A percentile compares a stretch with the other conserved stretches of the same genome.
phyloP scores from a whole-genome alignment of 768 basidiomycete species.

The Vararia minispora region DNA sequence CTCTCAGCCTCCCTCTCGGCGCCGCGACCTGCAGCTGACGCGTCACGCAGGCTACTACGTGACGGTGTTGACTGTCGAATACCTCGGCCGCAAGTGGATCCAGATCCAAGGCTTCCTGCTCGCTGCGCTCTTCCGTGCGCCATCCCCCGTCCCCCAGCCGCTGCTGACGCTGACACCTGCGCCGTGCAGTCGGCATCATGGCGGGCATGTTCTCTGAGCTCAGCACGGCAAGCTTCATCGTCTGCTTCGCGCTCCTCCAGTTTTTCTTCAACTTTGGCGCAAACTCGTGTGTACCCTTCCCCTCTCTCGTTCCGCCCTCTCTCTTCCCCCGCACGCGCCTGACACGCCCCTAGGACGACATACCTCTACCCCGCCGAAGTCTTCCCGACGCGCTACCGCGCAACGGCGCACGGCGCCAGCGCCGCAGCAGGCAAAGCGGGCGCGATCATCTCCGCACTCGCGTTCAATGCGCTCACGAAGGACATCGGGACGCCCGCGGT shows the following conservation, averaged over 20 bases:
- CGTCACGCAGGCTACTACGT: constrained; percentile 50
- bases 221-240: constrained; percentile 50
- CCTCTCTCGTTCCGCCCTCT: not conserved
- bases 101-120: constrained; percentile 68
- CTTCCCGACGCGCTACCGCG: constrained; percentile 68
- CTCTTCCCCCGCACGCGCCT: not conserved
- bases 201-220: constrained; percentile 53
- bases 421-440: constrained; percentile 68
- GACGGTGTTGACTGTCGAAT: constrained; percentile 58
- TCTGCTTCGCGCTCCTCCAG: constrained; percentile 62
- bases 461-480: constrained; percentile 51
- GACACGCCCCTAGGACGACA: constrained; percentile 29
- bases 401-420: constrained; percentile 63
- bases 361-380: constrained; percentile 68
- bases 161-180: not conserved
- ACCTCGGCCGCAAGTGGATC: constrained; percentile 62
- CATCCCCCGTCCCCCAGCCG: not conserved
- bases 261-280: constrained; percentile 83
- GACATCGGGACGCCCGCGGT: constrained; percentile 54
- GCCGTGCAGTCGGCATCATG: constrained; percentile 44
- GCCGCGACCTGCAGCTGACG: not conserved
- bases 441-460: constrained; percentile 67
- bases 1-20: no score
- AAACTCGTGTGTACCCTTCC: constrained; percentile 36
- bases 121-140: constrained; percentile 54